phyloP scores from a whole-genome alignment of 768 basidiomycete species.

The Saitozyma sp. region DNA sequence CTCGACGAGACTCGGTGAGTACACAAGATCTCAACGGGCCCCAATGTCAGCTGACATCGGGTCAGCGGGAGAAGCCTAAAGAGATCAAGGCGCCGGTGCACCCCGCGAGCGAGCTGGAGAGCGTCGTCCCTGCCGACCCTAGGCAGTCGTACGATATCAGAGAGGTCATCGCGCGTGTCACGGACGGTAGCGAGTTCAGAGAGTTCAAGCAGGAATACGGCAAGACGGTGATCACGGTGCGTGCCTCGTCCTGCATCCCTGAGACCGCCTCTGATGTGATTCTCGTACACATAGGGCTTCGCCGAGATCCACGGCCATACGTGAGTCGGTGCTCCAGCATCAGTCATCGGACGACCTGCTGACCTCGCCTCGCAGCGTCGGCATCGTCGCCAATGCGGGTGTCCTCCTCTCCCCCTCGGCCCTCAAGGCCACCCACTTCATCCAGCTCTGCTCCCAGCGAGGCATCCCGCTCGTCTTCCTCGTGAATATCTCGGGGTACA shows the following conservation, averaged over 20 bases:
- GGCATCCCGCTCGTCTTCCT: conserved; percentile 86
- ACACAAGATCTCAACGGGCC: background rate
- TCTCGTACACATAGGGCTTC: conserved; percentile 31
- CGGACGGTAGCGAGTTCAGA: conserved; percentile 85
- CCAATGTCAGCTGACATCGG: background rate
- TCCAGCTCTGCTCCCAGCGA: conserved; percentile 88
- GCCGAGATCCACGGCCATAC: conserved; percentile 48
- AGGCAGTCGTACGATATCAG: conserved; percentile 90
- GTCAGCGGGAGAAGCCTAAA: background rate
- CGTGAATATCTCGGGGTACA: conserved; percentile 93
- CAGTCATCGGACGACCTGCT: background rate
- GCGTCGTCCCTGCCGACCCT: conserved; percentile 86
- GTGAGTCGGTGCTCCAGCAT: conserved; percentile 18
- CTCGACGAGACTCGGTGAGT: background rate
- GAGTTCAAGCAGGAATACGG: conserved; percentile 98
- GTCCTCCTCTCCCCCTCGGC: conserved; percentile 93
- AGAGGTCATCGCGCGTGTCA: conserved; percentile 85
- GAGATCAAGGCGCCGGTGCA: conserved; percentile 63
- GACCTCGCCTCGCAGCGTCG: conserved; percentile 57
- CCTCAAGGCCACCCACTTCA: conserved; percentile 91
- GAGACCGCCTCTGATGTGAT: background rate
- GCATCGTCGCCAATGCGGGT: conserved; percentile 91
- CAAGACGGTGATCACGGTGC: conserved; percentile 79
- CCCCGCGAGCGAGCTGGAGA: conserved; percentile 76
- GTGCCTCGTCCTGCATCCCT: conserved; percentile 24